A percentile compares a stretch with the other conserved stretches of the same genome.
These are phyloP conservation scores for Brettanomyces sp. DNA, from an alignment of 805 yeast species.

Conservation along the genomic window DNA sequence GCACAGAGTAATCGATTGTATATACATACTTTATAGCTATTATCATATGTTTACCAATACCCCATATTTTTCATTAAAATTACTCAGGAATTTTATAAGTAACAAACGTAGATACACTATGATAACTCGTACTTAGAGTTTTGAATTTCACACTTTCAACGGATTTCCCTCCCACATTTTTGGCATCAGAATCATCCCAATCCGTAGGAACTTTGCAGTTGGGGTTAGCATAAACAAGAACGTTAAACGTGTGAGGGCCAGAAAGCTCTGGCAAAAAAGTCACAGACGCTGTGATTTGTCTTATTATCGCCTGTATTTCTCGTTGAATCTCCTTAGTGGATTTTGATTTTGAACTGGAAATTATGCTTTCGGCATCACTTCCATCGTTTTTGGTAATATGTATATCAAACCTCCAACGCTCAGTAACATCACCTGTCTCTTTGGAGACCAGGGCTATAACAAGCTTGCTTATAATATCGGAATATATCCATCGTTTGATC, in stretches of 20 bases:
- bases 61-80: background rate
- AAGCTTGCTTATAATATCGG: conserved; percentile 56
- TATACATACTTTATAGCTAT: no score
- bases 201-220: conserved; percentile 60
- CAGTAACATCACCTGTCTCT: conserved; percentile 58
- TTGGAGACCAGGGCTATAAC: conserved; percentile 68
- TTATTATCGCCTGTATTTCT: conserved; percentile 76
- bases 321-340: conserved; percentile 44
- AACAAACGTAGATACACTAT: conserved; percentile 66
- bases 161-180: conserved; percentile 39
- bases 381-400: conserved; percentile 24
- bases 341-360: conserved; percentile 3
- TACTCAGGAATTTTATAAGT: conserved; percentile 34
- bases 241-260: conserved; percentile 65
- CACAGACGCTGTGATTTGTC: conserved; percentile 84
- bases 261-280: conserved; percentile 74
- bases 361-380: conserved; percentile 8
- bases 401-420: conserved; percentile 80
- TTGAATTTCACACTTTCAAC: conserved; percentile 62
- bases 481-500: conserved; percentile 63
- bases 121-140: conserved; percentile 57
- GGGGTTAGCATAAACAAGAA: conserved; percentile 72
- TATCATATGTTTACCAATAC: no score
- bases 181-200: conserved; percentile 71
- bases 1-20: no score